Base-by-base conservation (phyloP, 2,329 filamentous ascomycete genomes). In the Colletotrichum caudatum region DNA sequence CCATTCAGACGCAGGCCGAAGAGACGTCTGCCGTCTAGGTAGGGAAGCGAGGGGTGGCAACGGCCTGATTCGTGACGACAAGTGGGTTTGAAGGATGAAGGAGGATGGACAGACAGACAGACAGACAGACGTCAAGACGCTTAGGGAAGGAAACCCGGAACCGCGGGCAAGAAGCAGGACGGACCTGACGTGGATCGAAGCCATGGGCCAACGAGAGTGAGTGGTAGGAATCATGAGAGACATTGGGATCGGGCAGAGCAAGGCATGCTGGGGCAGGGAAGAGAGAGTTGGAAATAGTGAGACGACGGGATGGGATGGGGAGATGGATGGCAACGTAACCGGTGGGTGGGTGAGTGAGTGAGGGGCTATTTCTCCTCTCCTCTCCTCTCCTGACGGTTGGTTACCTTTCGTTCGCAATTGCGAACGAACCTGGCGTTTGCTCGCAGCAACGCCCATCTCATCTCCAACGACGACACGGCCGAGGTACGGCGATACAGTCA, bases 371-470 rank as follows among this genome's bases (percentile, higher is more conserved):
- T 69, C 57, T 71, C 59, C 60, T 69, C 64, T 63, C 44, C 65
- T 29, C 29, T 29, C 29, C 26, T 29, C 26, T 3, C 26, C 29
- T 29, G 29, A 4, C 29, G 29, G 3, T 29, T 29, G 29, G 65
- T 51, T 64, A 60, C 57, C 5, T 23, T 59, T 71, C 59, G 65
- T 69, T 72, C 69, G 69, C 69, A 69, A 72, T 72, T 64, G 69
- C 69, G 69, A 72, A 72, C 54, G 69, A 72, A 63, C 33, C 59
- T 69, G 69, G 59, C 54, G 65, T 72, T 71, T 41, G 26, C n/a
- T n/a, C 57, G 18, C 18, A n/a, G 20, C 7, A 46, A 16, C 37
- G 37, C 64, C 26, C 29, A 29, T 63, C 41, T 63, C 41, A n/a
- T 48, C 46, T 48, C 12, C 46, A 48, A 48, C 56, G 37, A 61